Evolutionary conservation across 495 filamentous ascomycete species (phyloP).

Genomic region (Aeminium ludgeri): DNA sequence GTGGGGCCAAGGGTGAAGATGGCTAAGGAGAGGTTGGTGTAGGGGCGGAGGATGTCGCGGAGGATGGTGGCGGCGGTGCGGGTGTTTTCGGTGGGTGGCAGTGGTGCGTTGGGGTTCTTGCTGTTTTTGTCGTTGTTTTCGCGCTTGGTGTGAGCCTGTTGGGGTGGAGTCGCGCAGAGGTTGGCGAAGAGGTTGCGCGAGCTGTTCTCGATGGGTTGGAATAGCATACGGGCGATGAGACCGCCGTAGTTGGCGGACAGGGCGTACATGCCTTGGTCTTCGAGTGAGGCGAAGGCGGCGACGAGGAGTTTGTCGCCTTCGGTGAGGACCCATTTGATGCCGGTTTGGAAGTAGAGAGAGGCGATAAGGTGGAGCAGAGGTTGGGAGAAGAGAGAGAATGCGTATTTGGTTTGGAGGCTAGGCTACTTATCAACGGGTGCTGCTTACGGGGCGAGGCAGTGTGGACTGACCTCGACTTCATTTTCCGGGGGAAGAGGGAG

Average conservation of each 20-base stretch:
- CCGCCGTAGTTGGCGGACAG: conserved; percentile 90
- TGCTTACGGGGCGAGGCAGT: conserved; percentile 7
- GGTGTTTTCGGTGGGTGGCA: conserved; percentile 6
- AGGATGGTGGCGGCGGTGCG: conserved; percentile 31
- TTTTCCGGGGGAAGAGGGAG: conserved; percentile 28
- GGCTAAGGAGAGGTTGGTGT: conserved; percentile 50
- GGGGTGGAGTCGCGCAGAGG: conserved; percentile 27
- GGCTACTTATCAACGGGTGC: conserved; percentile 5
- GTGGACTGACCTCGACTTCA: conserved; percentile 30
- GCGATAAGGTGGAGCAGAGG: conserved; percentile 49
- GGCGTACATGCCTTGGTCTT: conserved; percentile 83
- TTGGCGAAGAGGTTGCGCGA: conserved; percentile 73
- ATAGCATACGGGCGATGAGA: conserved; percentile 71
- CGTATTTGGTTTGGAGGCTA: conserved; percentile 29
- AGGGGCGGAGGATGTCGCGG: conserved; percentile 38
- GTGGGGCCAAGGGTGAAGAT: conserved; percentile 52
- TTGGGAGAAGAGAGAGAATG: conserved; percentile 47
- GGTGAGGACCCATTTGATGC: conserved; percentile 81
- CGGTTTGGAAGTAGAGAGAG: conserved; percentile 69
- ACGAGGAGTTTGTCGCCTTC: conserved; percentile 88
- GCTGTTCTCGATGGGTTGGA: conserved; percentile 90
- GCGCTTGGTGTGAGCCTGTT: not conserved
- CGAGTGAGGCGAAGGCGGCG: conserved; percentile 50
- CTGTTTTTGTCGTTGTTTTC: conserved; percentile 16
- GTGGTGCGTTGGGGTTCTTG: conserved; percentile 4